Evolutionary conservation across 2,329 filamentous ascomycete genomes (phyloP).

Genomic region (Nothopassalora personata): DNA sequence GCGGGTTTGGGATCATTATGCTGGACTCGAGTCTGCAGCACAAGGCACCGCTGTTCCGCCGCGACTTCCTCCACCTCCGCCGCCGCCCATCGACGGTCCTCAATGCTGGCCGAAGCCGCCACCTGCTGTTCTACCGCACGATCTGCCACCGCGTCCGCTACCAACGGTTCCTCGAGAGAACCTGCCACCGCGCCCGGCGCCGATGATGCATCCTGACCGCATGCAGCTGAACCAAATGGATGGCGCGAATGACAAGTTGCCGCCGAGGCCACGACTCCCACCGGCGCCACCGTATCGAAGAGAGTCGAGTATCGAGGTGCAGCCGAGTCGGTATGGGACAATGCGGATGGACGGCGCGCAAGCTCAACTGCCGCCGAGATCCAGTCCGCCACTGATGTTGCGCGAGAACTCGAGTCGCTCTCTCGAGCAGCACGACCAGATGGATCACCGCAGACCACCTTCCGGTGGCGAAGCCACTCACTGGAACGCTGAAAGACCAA

Average conservation of each 20-base stretch:
- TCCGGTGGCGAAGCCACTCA: neutral
- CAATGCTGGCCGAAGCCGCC: neutral
- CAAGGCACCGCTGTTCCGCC: neutral
- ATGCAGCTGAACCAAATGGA: neutral
- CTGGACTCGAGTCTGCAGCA: neutral
- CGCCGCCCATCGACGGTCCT: neutral
- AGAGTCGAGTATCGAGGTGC: neutral
- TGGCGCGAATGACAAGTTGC: neutral
- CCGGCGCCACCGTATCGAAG: neutral
- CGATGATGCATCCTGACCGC: neutral
- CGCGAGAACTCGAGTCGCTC: neutral
- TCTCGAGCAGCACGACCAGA: neutral
- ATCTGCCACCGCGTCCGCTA: neutral
- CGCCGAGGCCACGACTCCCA: neutral
- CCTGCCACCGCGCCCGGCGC: neutral
- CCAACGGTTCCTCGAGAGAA: neutral
- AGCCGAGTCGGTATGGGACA: neutral
- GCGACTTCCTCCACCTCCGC: neutral
- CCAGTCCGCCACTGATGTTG: too few species aligned
- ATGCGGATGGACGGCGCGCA: neutral
- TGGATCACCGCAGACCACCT: neutral
- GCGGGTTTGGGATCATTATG: constrained; percentile 16
- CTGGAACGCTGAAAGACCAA: neutral
- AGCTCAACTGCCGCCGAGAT: neutral
- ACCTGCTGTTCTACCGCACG: neutral